Evolutionary conservation across 2,329 filamentous ascomycete genomes (phyloP), one percentile per base, ranked within the genome.

Genomic region (Xylariaceae sp.): DNA sequence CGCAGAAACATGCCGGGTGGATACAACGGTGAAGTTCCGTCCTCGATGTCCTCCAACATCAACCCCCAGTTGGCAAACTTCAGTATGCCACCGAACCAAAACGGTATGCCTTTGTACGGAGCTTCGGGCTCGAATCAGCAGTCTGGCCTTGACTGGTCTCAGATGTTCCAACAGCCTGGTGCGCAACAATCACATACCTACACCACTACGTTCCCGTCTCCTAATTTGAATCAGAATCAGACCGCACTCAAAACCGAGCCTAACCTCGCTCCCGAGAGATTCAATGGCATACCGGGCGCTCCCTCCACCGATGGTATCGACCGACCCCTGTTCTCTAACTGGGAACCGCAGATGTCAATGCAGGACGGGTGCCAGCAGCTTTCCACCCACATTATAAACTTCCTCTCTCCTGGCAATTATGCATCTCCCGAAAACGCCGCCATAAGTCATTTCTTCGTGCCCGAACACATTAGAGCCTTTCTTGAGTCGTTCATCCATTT

Each of bases 91-190:
- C 79, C 77, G 61, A 74, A 73, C 65, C 80, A 85, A 72, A 84
- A 83, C 66, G 82, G 82, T 66, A 80, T 84, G 77, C 79, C 79
- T 57, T 83, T 84, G 75, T 83, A 83, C 70, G 77, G 75, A 66
- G 76, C 75, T 67, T 80, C 81, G 62, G 80, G 79, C 72, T 73
- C 78, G 71, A 79, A 79, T 71, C 82, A 84, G 73, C 77, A 81
- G 73, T 75, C 78, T 69, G 73, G 79, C 75, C 75, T 87, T 75
- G 87, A 90, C 74, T 90, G 87, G 87, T 81, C 86, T 66, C 81
- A 87, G 69, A 88, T 90, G 83, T 89, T 89, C 76, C 66, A 58
- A 62, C 86, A 86, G 75, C 73, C 84, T 75, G 84, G 84, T 80
- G 78, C 82, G 75, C 82, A 86, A 72, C 49, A 48, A 58, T 56